A percentile compares a stretch with the other conserved stretches of the same genome.
phyloP scores from a whole-genome alignment of 257 asterid species.

The Forsythia viridissima region DNA sequence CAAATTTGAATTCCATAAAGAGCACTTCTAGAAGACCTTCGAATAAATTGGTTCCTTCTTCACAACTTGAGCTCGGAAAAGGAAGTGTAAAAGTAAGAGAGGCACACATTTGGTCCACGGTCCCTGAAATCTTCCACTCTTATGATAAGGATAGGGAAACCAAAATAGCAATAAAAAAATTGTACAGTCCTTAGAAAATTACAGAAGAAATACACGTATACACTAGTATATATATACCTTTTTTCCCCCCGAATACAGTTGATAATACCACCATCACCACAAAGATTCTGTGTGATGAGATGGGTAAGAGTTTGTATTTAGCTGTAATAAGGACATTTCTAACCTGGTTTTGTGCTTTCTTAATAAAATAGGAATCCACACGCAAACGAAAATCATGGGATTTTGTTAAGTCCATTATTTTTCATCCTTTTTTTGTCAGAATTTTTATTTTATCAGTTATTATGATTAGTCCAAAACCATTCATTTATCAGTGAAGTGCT shows the following conservation, averaged over 20 bases:
- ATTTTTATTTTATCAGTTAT: background rate
- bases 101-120: conserved; percentile 5
- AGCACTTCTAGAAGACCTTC: conserved; percentile 57
- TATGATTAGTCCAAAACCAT: background rate
- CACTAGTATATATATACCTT: conserved; percentile 20
- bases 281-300: conserved; percentile 29
- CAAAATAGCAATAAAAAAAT: background rate
- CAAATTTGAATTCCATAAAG: conserved; percentile 94
- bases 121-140: conserved; percentile 20
- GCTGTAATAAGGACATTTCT: background rate
- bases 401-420: background rate
- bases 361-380: background rate
- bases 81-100: background rate
- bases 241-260: conserved; percentile 18
- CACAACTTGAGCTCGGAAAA: background rate
- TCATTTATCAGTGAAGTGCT: background rate
- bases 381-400: background rate
- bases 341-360: background rate
- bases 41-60: background rate
- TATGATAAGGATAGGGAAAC: conserved; percentile 10
- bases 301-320: conserved; percentile 10
- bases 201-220: conserved; percentile 19
- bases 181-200: conserved; percentile 41
- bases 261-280: conserved; percentile 33
- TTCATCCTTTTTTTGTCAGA: background rate